Base-by-base conservation (phyloP, 352 stramenopile genomes). In the Pythium rhizo-oryzae region DNA sequence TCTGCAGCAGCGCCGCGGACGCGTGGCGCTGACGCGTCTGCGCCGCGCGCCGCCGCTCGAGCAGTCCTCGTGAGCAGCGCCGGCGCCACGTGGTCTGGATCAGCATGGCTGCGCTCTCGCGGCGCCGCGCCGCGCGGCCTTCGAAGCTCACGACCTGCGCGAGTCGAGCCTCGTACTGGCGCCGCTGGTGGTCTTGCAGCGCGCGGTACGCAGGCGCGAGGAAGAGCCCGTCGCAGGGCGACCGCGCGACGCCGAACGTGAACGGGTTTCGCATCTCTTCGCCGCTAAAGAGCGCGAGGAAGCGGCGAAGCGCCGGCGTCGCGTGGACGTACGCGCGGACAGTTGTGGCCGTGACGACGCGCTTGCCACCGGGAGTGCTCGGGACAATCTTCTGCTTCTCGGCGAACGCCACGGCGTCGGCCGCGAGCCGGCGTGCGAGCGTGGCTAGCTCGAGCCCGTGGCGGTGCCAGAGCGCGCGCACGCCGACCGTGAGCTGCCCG, bases 71-170 rank as follows among this genome's bases (percentile, higher is more conserved):
- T 0, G 83, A 90, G 41, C 76, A 81, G 2, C 80, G 76, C 0
- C 83, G 76, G 16, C 84, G 77, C 83, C 82, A 93, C 28, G 80
- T 86, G 6, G 80, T 81, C 65, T 93, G 85, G 59, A 93, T 85
- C 49, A 92, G 44, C 24, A 83, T 53, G 1, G 70, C 78, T 1
- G 83, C 80, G 37, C 74, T 86, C 16, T 74, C 43, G 2, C 67
- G 59, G 5, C 82, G 77, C 12, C 59, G 63, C 19, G 77, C 63
- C 7, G 55, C 16, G 2, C 83, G 80, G 0, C 80, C 82, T 15
- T 92, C 81, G 33, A 85, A 78, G 11, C 75, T 86, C 44, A 88
- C 82, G 57, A 85, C 78, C 39, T 75, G 67, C 50, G 72, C 23
- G 21, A 93, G 49, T 1, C 89, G 51, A 4, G 53, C 58, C 25